phyloP scores from a whole-genome alignment of 2,329 filamentous ascomycete species.

The Zasmidium citrigriseum region DNA sequence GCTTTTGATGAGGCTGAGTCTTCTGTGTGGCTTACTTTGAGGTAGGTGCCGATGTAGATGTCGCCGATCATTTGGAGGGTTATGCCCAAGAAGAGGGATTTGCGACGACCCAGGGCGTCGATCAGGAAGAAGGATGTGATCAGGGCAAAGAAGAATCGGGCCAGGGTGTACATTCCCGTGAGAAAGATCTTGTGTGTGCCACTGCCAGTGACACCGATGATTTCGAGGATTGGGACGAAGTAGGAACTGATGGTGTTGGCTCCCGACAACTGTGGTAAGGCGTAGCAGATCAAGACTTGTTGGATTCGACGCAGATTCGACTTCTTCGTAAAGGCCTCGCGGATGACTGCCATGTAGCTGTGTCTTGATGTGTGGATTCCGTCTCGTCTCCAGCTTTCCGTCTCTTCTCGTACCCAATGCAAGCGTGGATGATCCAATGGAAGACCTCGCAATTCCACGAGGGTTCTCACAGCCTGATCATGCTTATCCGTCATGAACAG shows the following conservation, averaged over 20 bases:
- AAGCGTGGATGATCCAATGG: too few relatives aligned
- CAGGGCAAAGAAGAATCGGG: slow-evolving; percentile 46
- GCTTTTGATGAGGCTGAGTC: slow-evolving; percentile 36
- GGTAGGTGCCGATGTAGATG: slow-evolving; percentile 43
- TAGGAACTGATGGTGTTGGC: slow-evolving; percentile 49
- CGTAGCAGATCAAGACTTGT: slow-evolving; percentile 17
- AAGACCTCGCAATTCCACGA: too few relatives aligned
- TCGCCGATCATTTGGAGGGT: slow-evolving; percentile 43
- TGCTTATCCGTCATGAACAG: too few relatives aligned
- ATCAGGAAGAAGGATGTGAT: slow-evolving; percentile 48
- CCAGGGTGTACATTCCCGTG: slow-evolving; percentile 45
- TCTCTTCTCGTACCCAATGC: too few relatives aligned
- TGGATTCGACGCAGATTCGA: slow-evolving; percentile 20
- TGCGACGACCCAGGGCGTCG: slow-evolving; percentile 41
- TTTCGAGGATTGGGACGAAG: slow-evolving; percentile 43
- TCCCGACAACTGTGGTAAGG: slow-evolving; percentile 44
- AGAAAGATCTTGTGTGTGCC: slow-evolving; percentile 40
- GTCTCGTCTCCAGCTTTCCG: too few relatives aligned
- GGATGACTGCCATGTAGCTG: too few relatives aligned
- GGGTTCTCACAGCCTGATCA: too few relatives aligned
- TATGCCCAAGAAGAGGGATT: slow-evolving; percentile 37
- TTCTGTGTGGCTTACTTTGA: slow-evolving; percentile 36
- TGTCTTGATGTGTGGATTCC: too few relatives aligned
- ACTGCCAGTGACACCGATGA: slow-evolving; percentile 38
- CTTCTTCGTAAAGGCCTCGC: slow-evolving; percentile 16